phyloP scores from a whole-genome alignment of 129 eudicot genomes.

The Helichrysum umbraculigerum region DNA sequence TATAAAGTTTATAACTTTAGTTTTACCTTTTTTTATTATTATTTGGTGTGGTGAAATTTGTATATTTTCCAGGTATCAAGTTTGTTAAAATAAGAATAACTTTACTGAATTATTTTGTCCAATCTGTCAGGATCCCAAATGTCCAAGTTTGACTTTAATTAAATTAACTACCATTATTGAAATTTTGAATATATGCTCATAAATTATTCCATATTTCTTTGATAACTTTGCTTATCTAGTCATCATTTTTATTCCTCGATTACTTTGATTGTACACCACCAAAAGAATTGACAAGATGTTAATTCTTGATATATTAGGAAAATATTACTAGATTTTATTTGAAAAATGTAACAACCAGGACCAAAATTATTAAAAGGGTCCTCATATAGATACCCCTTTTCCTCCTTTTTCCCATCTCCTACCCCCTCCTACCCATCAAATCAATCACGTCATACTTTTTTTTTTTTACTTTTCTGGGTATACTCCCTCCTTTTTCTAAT shows the following conservation, averaged over 20 bases:
- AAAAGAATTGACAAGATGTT: background rate
- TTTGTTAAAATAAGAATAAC: background rate
- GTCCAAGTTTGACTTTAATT: conserved; percentile 15
- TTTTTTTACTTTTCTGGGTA: too few species aligned
- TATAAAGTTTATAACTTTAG: background rate
- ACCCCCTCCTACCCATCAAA: too few species aligned
- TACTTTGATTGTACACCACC: background rate
- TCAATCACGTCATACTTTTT: too few species aligned
- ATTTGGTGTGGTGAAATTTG: background rate
- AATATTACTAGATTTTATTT: background rate
- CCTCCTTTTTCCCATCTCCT: too few species aligned
- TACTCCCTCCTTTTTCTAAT: too few species aligned
- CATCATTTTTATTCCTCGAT: background rate
- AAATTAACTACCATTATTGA: background rate
- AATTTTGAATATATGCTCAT: background rate
- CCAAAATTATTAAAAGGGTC: background rate
- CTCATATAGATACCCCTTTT: too few species aligned
- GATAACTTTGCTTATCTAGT: background rate
- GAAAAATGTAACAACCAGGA: background rate
- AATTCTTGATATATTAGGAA: background rate
- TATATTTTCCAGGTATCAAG: background rate
- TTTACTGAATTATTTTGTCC: background rate
- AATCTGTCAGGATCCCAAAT: conserved; percentile 5
- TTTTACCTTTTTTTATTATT: background rate
- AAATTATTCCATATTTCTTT: background rate